Evolutionary conservation across 805 yeast genomes (phyloP), one percentile per base, ranked within the genome.

Genomic region (Yamadazyma philogaea): DNA sequence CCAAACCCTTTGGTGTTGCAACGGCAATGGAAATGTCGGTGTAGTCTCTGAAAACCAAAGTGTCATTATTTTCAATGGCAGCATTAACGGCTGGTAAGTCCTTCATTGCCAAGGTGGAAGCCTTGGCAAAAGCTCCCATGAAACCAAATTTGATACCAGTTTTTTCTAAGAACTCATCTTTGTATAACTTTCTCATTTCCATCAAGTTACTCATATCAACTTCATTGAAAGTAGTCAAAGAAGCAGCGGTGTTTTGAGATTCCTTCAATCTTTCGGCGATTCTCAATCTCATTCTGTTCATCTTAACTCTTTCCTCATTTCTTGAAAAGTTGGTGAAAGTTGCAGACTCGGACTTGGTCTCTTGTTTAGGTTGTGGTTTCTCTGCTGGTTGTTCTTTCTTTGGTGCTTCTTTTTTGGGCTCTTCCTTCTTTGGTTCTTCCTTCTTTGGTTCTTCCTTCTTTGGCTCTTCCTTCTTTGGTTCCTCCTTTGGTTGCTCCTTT

Each of bases 201-300:
- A 93, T 75, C 56, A 93, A 70, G 49, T 84, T 80, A 40, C 93
- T 75, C 98, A 91, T 93, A 72, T 91, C 99, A 51, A 88, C 95
- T 75, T 91, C 99, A 72, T 91, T 91, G 80, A 91, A 91, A 39
- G 99, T 91, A 43, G 99, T 91, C 63, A 91, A 80, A 36, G 98
- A 87, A 30, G 99, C 99, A 53, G 98, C 95, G 43, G 98, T 90
- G 78, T 93, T 93, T 74, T 91, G 99, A 27, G 98, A 87, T 77
- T 93, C 98, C 87, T 91, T 91, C 64, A 91, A 84, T 74, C 99
- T 87, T 77, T 91, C 98, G 47, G 99, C 96, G 54, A 93, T 93
- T 78, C 99, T 87, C 72, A 87, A 71, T 74, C 99, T 85, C 98
- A 91, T 93, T 77, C 99, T 87, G 82, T 90, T 93, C 98, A 91